These are phyloP conservation scores for Rubus idaeus DNA, from an alignment of 306 rosid species.

Conservation along the genomic window DNA sequence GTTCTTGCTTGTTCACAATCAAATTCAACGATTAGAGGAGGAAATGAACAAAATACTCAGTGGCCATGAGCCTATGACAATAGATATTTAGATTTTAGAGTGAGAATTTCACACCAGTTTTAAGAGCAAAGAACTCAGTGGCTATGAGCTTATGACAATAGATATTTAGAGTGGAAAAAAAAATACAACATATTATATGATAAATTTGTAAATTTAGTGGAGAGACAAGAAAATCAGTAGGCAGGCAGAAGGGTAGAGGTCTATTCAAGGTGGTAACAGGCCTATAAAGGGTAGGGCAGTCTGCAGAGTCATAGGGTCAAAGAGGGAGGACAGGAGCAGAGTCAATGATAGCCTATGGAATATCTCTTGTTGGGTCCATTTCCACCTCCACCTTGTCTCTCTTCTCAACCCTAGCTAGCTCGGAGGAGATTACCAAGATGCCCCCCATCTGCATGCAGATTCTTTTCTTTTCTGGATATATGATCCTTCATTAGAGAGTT, in stretches of 20 bases:
- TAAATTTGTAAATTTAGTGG: not conserved
- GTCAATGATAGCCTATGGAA: constrained; percentile 33
- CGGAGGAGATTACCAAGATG: not conserved
- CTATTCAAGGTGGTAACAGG: not conserved
- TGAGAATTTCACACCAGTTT: too few relatives aligned
- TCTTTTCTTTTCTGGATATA: not conserved
- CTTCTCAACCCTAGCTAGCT: not conserved
- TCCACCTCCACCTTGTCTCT: constrained; percentile 23
- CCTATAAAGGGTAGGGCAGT: not conserved
- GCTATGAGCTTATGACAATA: too few relatives aligned
- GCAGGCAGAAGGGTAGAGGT: not conserved
- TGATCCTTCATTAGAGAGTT: not conserved
- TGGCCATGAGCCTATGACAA: too few relatives aligned
- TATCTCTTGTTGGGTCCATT: constrained; percentile 35
- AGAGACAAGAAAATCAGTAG: not conserved
- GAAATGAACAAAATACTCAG: too few relatives aligned
- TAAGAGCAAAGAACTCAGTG: too few relatives aligned
- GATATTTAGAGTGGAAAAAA: too few relatives aligned
- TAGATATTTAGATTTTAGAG: too few relatives aligned
- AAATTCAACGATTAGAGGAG: too few relatives aligned
- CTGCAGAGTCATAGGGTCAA: constrained; percentile 18
- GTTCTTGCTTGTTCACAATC: too few relatives aligned
- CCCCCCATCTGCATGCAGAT: constrained; percentile 5
- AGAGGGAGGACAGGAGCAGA: constrained; percentile 10
- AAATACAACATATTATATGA: too few relatives aligned